Conservation (phyloP, 306 rosid species). For the Trifolium pratense region DNA sequence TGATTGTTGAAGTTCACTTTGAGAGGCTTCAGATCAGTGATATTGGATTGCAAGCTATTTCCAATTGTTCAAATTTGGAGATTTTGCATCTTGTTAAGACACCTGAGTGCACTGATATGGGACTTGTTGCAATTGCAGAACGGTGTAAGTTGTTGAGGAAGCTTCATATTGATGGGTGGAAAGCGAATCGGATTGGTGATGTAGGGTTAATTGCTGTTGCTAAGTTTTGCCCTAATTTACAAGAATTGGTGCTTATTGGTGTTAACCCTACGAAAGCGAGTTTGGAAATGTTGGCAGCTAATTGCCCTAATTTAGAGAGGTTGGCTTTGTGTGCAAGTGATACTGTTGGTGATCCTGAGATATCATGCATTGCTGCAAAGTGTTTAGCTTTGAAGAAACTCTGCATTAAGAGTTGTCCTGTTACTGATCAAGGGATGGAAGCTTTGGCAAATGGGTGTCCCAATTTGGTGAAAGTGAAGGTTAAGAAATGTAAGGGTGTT, state of each 20-base stretch:
- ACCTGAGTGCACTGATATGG: slow-evolving; percentile 85
- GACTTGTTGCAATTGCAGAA: slow-evolving; percentile 72
- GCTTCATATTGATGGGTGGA: slow-evolving; percentile 98
- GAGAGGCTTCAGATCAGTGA: slow-evolving; percentile 92
- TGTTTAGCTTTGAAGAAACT: slow-evolving; percentile 92
- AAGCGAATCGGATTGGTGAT: slow-evolving; percentile 86
- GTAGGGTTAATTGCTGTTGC: slow-evolving; percentile 85
- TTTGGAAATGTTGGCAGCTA: slow-evolving; percentile 78
- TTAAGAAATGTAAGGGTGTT: slow-evolving; percentile 89
- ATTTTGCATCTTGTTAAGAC: slow-evolving; percentile 92
- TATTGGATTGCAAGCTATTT: slow-evolving; percentile 71
- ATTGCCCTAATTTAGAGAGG: slow-evolving; percentile 85
- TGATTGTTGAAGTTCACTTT: slow-evolving; percentile 84
- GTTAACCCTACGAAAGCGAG: slow-evolving; percentile 86
- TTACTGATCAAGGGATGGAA: slow-evolving; percentile 78
- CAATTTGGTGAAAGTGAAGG: slow-evolving; percentile 95
- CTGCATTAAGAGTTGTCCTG: slow-evolving; percentile 93
- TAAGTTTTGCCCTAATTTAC: slow-evolving; percentile 75
- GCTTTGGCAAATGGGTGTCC: slow-evolving; percentile 91
- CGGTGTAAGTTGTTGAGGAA: slow-evolving; percentile 83
- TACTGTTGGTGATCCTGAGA: slow-evolving; percentile 89
- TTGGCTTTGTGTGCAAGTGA: slow-evolving; percentile 93
- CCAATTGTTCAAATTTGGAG: slow-evolving; percentile 73
- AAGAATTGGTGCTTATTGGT: slow-evolving; percentile 87
- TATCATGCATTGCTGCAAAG: slow-evolving; percentile 85